Percentiles rank a stretch among this genome's conserved stretches.
phyloP scores from a whole-genome alignment of 495 filamentous ascomycete species.

The Hyaloscypha bicolor region DNA sequence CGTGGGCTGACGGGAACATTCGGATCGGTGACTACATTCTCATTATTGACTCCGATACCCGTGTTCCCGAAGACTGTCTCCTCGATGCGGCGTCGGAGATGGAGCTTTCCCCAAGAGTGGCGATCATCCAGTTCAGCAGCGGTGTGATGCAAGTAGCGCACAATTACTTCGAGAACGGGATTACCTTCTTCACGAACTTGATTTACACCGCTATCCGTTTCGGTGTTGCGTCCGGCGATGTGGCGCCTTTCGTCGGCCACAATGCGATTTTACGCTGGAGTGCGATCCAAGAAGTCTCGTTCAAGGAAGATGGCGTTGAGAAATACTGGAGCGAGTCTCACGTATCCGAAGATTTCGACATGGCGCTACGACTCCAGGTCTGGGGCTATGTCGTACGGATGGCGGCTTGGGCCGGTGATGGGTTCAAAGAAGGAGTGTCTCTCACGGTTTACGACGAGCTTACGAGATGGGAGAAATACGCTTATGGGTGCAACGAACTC shows the following conservation, averaged over 20 bases:
- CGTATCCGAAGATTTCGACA: constrained; percentile 77
- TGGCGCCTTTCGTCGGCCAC: constrained; percentile 69
- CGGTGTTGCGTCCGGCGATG: constrained; percentile 67
- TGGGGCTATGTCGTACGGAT: constrained; percentile 64
- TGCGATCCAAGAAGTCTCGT: constrained; percentile 67
- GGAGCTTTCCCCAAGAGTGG: constrained; percentile 70
- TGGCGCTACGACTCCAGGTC: constrained; percentile 68
- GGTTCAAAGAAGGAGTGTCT: constrained; percentile 75
- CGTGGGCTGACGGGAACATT: constrained; percentile 72
- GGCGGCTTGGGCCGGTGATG: constrained; percentile 62
- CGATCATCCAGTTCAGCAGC: constrained; percentile 67
- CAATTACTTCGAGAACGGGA: constrained; percentile 64
- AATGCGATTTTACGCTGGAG: constrained; percentile 72
- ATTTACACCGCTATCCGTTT: constrained; percentile 71
- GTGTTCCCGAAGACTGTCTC: constrained; percentile 60
- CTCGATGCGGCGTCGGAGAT: constrained; percentile 71
- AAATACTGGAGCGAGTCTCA: constrained; percentile 75
- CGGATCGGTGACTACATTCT: constrained; percentile 74
- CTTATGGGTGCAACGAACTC: constrained; percentile 74
- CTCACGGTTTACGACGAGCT: constrained; percentile 77
- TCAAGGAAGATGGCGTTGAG: constrained; percentile 53
- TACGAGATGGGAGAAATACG: constrained; percentile 77
- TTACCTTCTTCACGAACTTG: constrained; percentile 75
- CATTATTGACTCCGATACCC: constrained; percentile 34
- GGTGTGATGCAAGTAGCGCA: constrained; percentile 71